A percentile compares a stretch with the other conserved stretches of the same genome.
Evolutionary conservation across 2,329 filamentous ascomycete species (phyloP).

Genomic region (Cadophora sp.): DNA sequence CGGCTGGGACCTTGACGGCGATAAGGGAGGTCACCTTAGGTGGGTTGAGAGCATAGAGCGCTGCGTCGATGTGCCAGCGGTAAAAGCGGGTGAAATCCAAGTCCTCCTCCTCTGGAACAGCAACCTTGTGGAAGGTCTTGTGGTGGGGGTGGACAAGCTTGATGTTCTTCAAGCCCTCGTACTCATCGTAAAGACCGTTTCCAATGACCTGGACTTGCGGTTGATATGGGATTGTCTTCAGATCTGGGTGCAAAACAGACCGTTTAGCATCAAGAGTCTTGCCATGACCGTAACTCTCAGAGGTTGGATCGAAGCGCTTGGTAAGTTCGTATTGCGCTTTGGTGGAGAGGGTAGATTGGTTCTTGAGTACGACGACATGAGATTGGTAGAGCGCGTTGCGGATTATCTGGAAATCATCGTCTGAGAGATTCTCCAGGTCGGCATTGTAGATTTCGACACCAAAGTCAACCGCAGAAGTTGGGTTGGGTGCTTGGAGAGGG

Average conservation of each 20-base stretch:
- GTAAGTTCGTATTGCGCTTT: constrained; percentile 78
- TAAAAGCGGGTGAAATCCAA: constrained; percentile 68
- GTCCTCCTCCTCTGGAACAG: constrained; percentile 68
- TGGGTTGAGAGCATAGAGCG: constrained; percentile 76
- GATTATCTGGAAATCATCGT: constrained; percentile 69
- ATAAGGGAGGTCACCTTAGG: constrained; percentile 76
- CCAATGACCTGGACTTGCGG: constrained; percentile 83
- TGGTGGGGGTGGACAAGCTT: constrained; percentile 78
- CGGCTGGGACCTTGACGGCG: constrained; percentile 74
- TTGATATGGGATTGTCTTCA: constrained; percentile 82
- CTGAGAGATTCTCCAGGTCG: constrained; percentile 67
- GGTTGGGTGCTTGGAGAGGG: constrained; percentile 36
- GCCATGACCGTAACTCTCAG: constrained; percentile 74
- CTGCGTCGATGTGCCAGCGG: constrained; percentile 83
- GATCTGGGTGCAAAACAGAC: constrained; percentile 74
- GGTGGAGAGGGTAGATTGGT: constrained; percentile 68
- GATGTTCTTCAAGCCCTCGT: constrained; percentile 74
- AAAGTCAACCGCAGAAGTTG: constrained; percentile 57
- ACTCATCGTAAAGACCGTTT: constrained; percentile 72
- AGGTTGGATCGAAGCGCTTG: constrained; percentile 72
- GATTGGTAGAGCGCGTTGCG: constrained; percentile 70
- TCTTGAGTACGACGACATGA: constrained; percentile 75
- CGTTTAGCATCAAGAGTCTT: constrained; percentile 72
- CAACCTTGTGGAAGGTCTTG: constrained; percentile 73
- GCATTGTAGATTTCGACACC: constrained; percentile 64